A percentile compares a stretch with the other conserved stretches of the same genome.
Conservation (phyloP, 2,329 filamentous ascomycete genomes). For the Dothiorella sarmentorum region DNA sequence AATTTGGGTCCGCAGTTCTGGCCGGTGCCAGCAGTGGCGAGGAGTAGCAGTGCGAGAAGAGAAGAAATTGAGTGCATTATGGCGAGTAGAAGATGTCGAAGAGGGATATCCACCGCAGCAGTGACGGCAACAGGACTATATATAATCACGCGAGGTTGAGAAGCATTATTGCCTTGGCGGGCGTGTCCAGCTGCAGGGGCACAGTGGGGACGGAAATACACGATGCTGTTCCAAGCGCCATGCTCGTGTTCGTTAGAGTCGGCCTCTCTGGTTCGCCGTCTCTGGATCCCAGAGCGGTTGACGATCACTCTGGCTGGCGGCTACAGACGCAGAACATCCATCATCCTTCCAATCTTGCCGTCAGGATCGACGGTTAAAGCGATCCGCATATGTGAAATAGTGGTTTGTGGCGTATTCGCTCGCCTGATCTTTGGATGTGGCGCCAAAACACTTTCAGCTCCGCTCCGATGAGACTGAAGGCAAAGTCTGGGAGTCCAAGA, state of each 20-base stretch:
- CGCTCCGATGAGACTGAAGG: too few species aligned
- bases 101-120: neutral
- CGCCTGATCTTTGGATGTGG: too few species aligned
- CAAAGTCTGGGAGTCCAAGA: too few species aligned
- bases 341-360: neutral
- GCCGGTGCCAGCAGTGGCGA: slow-evolving; percentile 29
- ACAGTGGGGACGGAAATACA: neutral
- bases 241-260: neutral
- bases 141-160: neutral
- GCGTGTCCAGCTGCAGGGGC: neutral
- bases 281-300: neutral
- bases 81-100: neutral
- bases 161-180: neutral
- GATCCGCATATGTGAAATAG: neutral
- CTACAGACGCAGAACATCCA: too few species aligned
- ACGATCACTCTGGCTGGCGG: neutral
- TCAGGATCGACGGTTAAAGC: neutral
- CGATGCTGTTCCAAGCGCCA: neutral
- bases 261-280: neutral
- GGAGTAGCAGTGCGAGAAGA: slow-evolving; percentile 26
- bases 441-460: too few species aligned
- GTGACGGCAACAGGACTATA: neutral
- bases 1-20: slow-evolving; percentile 37
- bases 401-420: neutral
- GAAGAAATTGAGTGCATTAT: neutral